Base-by-base conservation (phyloP, 2,329 filamentous ascomycete genomes). In the Pseudofabraea citricarpa region DNA sequence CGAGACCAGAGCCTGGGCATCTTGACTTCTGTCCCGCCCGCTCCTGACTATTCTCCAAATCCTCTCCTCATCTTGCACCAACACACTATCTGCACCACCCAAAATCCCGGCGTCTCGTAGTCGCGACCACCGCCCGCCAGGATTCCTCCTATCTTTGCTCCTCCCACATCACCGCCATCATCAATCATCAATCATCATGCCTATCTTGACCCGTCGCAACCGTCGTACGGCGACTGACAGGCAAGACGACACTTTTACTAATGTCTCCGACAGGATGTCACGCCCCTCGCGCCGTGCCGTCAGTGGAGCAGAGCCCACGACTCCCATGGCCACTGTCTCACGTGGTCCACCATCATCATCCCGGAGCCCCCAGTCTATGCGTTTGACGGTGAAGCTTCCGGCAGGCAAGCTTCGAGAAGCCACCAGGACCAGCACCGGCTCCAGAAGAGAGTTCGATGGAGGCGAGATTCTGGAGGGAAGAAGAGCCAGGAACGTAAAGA, bases 381-480 rank as follows among this genome's bases (percentile, higher is more conserved):
- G 58, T 45, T 49, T 63, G 15, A 61, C 58, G 6, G 60, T 62
- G 6, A 63, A 62, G 49, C 54, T 59, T 21, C 56, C 59, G 21
- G 55, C 59, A 20, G 60, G 51, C 52, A 63, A 62, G 47, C 45
- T 62, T 12, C 53, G 58, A 41, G 56, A 60, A 40, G 59, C 57
- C 3, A 60, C 57, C 23, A 47, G 57, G 10, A 45, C 52, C 10
- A 56, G 52, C 46, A 46, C 53, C 6, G 46, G 47, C 12, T 46
- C 54, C 12, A 51, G 55, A 12, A 54, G 59, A 40, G 45, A 44
- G 4, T 57, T 62, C 45, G 37, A 49, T 8, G 57, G 56, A 3
- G 56, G 57, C 15, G 50, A 61, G 32, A 62, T 62, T 32, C 33
- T 62, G 2, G 56, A 58, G 37, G 59, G 57, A 2, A 60, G 57